A percentile compares a stretch with the other conserved stretches of the same genome.
phyloP scores from a whole-genome alignment of 805 yeast species.

The Ogataea neopini region DNA sequence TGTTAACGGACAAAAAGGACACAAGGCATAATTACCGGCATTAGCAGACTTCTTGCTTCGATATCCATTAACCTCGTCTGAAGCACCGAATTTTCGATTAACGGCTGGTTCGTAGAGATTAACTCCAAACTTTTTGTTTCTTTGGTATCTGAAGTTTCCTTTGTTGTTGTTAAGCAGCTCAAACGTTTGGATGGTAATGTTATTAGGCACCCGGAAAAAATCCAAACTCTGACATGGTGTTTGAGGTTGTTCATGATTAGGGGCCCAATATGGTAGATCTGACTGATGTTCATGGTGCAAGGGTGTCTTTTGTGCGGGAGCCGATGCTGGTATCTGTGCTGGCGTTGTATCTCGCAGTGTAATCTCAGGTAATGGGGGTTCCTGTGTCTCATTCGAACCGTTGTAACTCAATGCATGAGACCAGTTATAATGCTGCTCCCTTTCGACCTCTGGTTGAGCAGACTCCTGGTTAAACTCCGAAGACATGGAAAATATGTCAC shows the following conservation, averaged over 20 bases:
- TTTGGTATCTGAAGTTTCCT: constrained; percentile 15
- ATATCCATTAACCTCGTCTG: neutral
- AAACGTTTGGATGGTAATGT: constrained; percentile 18
- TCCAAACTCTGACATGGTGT: constrained; percentile 20
- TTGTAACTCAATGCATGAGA: constrained; percentile 8
- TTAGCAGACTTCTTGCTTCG: constrained; percentile 13
- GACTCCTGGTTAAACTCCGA: neutral
- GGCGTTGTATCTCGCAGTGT: too few relatives aligned
- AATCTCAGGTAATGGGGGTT: too few relatives aligned
- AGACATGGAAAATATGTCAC: constrained; percentile 2
- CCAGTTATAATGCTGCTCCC: constrained; percentile 16
- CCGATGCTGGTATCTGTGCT: constrained; percentile 2
- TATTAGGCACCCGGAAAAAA: constrained; percentile 17
- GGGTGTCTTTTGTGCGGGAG: neutral
- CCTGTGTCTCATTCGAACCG: neutral
- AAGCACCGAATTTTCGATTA: constrained; percentile 17
- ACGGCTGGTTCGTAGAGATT: constrained; percentile 27
- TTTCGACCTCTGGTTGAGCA: neutral
- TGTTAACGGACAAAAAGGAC: constrained; percentile 31
- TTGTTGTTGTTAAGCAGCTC: constrained; percentile 7
- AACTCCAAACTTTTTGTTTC: constrained; percentile 21
- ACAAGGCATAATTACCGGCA: constrained; percentile 31
- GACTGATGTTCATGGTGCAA: too few relatives aligned
- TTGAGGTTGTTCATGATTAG: neutral
- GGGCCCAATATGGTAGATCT: constrained; percentile 1